Percentiles rank a stretch among this genome's conserved stretches.
Evolutionary conservation across 148 eudicot species (phyloP).

Genomic region (Rhododendron simsii): DNA sequence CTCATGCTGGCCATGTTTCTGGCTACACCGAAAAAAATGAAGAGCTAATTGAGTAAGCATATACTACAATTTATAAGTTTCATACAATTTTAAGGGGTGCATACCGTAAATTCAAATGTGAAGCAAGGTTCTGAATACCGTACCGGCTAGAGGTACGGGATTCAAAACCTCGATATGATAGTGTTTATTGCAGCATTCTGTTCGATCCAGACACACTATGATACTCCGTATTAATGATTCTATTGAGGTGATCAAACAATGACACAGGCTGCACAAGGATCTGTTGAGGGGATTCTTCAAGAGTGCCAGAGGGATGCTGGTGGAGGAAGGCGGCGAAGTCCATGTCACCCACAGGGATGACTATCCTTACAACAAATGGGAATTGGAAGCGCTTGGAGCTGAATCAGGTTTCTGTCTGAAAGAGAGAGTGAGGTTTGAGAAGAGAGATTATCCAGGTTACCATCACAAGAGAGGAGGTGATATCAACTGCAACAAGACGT

Average conservation of each 20-base stretch:
- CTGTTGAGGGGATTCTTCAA: constrained; percentile 17
- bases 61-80: no score
- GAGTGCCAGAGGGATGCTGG: constrained; percentile 29
- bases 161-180: neutral
- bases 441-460: constrained; percentile 24
- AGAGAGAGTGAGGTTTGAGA: constrained; percentile 16
- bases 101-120: neutral
- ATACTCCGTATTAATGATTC: neutral
- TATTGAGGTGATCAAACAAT: neutral
- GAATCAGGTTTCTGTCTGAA: constrained; percentile 10
- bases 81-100: no score
- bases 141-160: neutral
- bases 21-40: constrained; percentile 1
- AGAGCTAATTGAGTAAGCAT: neutral
- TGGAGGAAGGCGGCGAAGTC: constrained; percentile 23
- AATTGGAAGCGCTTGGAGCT: constrained; percentile 12
- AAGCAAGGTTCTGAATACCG: neutral
- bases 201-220: neutral
- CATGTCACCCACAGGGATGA: constrained; percentile 29
- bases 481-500: constrained; percentile 12
- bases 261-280: constrained; percentile 14
- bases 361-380: constrained; percentile 18
- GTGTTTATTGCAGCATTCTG: neutral
- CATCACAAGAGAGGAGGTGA: constrained; percentile 26
- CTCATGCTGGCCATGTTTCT: constrained; percentile 21